phyloP scores from a whole-genome alignment of 768 basidiomycete species.

The Agaricus bisporus region DNA sequence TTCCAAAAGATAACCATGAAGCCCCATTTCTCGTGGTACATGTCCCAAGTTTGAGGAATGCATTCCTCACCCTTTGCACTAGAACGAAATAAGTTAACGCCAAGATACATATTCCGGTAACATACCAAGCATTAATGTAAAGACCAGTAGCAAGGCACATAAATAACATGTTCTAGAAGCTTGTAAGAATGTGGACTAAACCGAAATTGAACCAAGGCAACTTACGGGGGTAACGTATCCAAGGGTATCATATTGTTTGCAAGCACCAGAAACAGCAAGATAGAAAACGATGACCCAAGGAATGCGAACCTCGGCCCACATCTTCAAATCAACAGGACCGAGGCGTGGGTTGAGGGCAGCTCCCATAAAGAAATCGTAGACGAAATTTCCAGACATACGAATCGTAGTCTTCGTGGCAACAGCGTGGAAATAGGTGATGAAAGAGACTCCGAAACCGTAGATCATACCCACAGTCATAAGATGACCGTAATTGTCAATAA shows the following conservation, averaged over 20 bases:
- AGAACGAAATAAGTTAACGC: slow-evolving; percentile 10
- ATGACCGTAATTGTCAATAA: slow-evolving; percentile 94
- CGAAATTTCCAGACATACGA: slow-evolving; percentile 90
- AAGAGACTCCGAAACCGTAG: slow-evolving; percentile 77
- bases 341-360: slow-evolving; percentile 91
- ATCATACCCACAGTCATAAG: slow-evolving; percentile 96
- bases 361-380: slow-evolving; percentile 98
- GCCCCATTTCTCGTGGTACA: slow-evolving; percentile 98
- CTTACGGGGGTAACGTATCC: slow-evolving; percentile 89
- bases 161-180: slow-evolving; percentile 83
- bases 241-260: slow-evolving; percentile 90
- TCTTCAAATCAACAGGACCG: slow-evolving; percentile 89
- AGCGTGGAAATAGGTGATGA: slow-evolving; percentile 75
- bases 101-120: neutral
- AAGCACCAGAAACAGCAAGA: slow-evolving; percentile 84
- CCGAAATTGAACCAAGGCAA: slow-evolving; percentile 10
- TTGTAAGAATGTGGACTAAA: neutral
- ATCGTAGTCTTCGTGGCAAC: slow-evolving; percentile 75
- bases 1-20: slow-evolving; percentile 99
- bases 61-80: slow-evolving; percentile 93
- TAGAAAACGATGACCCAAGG: slow-evolving; percentile 97
- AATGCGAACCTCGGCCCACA: slow-evolving; percentile 97
- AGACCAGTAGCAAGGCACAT: slow-evolving; percentile 94
- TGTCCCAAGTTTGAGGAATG: slow-evolving; percentile 97
- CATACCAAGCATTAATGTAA: slow-evolving; percentile 93